Conservation (phyloP, 2,329 filamentous ascomycete species). For the Pseudonectria foliicola region DNA sequence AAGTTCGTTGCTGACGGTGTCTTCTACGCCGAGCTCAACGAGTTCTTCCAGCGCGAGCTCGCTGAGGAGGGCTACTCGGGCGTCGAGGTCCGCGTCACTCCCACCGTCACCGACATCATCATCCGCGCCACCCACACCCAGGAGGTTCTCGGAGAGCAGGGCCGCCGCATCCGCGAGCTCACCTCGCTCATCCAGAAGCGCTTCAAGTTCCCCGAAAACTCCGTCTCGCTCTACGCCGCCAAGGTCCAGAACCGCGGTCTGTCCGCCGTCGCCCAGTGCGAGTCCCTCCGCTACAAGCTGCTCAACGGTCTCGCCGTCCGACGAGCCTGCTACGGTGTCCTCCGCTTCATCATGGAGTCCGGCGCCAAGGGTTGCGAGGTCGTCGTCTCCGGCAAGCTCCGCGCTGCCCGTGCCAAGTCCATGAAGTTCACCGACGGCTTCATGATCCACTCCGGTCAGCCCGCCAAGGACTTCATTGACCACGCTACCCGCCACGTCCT, state of each 20-base stretch:
- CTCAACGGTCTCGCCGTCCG: constrained; percentile 99
- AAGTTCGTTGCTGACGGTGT: constrained; percentile 98
- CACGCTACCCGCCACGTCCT: constrained; percentile 97
- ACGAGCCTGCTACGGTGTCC: constrained; percentile 98
- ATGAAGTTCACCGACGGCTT: constrained; percentile 99
- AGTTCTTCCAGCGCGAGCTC: constrained; percentile 99
- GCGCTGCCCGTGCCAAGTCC: constrained; percentile 97
- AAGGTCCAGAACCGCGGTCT: constrained; percentile 99
- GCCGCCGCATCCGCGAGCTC: constrained; percentile 98
- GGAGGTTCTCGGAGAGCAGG: constrained; percentile 99
- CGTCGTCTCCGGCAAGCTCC: constrained; percentile 97
- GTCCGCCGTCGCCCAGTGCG: constrained; percentile 98
- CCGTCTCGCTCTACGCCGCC: constrained; percentile 98
- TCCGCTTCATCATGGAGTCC: constrained; percentile 99
- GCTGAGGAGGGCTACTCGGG: constrained; percentile 99
- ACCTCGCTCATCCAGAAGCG: constrained; percentile 99
- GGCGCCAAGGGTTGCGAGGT: constrained; percentile 99
- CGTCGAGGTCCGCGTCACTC: constrained; percentile 99
- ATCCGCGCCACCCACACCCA: constrained; percentile 99
- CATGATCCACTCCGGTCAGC: constrained; percentile 99
- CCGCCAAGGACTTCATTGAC: constrained; percentile 99
- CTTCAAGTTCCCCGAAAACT: constrained; percentile 99
- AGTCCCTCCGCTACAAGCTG: constrained; percentile 99
- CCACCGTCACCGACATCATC: constrained; percentile 99
- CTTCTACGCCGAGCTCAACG: constrained; percentile 99